phyloP scores from a whole-genome alignment of 108 stramenopile species.

The Discostella pseudostelligera region DNA sequence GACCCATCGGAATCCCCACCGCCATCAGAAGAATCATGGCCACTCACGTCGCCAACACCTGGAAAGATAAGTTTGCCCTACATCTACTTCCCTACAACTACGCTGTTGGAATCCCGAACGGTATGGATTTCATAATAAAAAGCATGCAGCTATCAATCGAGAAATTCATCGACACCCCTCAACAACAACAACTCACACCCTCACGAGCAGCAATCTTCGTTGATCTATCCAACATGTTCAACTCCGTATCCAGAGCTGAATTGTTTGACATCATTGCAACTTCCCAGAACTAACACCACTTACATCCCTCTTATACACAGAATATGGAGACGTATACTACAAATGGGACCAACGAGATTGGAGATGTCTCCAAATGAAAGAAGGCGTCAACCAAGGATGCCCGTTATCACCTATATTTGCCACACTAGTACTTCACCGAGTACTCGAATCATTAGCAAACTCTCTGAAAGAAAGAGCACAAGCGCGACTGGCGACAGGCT shows the following conservation, averaged over 20 bases:
- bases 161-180: slow-evolving; percentile 12
- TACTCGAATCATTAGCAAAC: not conserved
- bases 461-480: not conserved
- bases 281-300: slow-evolving; percentile 7
- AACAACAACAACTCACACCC: not conserved
- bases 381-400: slow-evolving; percentile 32
- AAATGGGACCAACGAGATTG: slow-evolving; percentile 12
- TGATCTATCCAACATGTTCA: slow-evolving; percentile 39
- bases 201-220: slow-evolving; percentile 14
- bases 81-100: slow-evolving; percentile 18
- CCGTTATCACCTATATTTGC: slow-evolving; percentile 28
- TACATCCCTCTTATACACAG: not conserved
- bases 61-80: not conserved
- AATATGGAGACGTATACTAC: not conserved
- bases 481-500: not conserved
- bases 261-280: slow-evolving; percentile 4
- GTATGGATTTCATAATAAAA: slow-evolving; percentile 24
- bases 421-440: slow-evolving; percentile 11
- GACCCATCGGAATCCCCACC: slow-evolving; percentile 22
- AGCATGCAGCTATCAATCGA: slow-evolving; percentile 12
- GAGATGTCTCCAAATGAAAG: slow-evolving; percentile 1
- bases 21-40: slow-evolving; percentile 28
- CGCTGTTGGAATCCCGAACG: slow-evolving; percentile 13
- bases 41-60: slow-evolving; percentile 6
- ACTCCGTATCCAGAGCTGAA: slow-evolving; percentile 14